Evolutionary conservation across 345 rosid genomes (phyloP).

Genomic region (Lenwebbia sp.): DNA sequence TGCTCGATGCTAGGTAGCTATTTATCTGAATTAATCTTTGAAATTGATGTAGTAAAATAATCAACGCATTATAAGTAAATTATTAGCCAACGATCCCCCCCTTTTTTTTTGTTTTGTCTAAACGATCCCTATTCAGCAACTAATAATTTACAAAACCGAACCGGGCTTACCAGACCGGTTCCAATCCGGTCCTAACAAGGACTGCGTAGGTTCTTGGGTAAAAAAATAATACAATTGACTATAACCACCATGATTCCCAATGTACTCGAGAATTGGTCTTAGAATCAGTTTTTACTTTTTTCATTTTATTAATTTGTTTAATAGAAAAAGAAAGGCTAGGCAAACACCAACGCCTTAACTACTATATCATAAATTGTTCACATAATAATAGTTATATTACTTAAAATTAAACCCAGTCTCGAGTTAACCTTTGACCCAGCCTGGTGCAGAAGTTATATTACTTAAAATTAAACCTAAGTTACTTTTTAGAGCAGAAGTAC

Average conservation of each 20-base stretch:
- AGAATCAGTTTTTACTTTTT: no score
- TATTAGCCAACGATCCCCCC: neutral
- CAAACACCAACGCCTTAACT: neutral
- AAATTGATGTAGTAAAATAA: neutral
- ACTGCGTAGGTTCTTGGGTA: neutral
- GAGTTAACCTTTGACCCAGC: neutral
- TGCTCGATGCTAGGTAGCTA: neutral
- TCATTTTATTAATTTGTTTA: no score
- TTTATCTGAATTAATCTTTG: neutral
- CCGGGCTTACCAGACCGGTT: accelerated
- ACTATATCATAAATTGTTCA: neutral
- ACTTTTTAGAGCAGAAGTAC: no score
- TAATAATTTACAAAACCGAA: neutral
- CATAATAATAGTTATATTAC: neutral
- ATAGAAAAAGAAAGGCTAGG: neutral
- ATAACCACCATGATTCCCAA: neutral
- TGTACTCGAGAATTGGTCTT: neutral
- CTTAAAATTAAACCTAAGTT: neutral
- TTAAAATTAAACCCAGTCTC: neutral
- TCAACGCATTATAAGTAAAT: neutral
- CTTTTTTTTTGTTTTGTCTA: no score
- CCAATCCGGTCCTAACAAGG: neutral
- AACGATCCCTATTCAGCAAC: neutral
- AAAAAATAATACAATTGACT: neutral
- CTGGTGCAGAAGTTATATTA: no score